These are phyloP conservation scores for Populus euphratica DNA, from an alignment of 345 rosid genomes.

Conservation along the genomic window DNA sequence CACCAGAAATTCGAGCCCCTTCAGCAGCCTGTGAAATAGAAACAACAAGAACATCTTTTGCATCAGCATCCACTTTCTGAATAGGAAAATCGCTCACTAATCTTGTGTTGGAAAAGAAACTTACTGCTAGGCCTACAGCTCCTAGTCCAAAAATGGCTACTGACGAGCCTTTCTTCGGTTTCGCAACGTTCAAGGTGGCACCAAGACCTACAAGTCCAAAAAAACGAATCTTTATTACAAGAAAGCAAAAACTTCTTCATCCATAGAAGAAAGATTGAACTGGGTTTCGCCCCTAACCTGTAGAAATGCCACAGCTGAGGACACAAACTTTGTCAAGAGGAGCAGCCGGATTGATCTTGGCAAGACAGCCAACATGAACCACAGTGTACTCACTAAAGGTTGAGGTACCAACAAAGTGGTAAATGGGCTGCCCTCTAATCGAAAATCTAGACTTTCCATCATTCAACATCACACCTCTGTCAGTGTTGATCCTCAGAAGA, in stretches of 20 bases:
- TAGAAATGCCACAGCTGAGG: conserved; percentile 48
- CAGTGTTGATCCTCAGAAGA: conserved; percentile 39
- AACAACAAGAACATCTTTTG: background rate
- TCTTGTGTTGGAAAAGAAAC: background rate
- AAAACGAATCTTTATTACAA: too few species aligned
- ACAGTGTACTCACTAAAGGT: conserved; percentile 45
- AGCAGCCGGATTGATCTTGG: conserved; percentile 48
- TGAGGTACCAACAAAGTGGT: conserved; percentile 43
- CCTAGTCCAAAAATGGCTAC: conserved; percentile 44
- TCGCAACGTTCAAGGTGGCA: conserved; percentile 43
- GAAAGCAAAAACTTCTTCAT: background rate
- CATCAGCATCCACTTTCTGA: background rate
- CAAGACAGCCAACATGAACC: conserved; percentile 36
- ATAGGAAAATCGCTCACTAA: background rate
- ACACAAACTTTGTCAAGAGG: conserved; percentile 47
- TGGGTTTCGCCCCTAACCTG: conserved; percentile 19
- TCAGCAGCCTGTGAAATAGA: conserved; percentile 25
- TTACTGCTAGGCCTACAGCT: conserved; percentile 43
- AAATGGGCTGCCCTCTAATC: conserved; percentile 35
- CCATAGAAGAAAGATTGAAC: background rate
- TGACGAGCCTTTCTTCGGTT: conserved; percentile 31
- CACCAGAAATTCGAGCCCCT: conserved; percentile 37
- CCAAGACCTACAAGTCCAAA: conserved; percentile 28
- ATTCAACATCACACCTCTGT: conserved; percentile 32
- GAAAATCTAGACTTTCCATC: conserved; percentile 44